Evolutionary conservation across 2,329 filamentous ascomycete species (phyloP), one percentile per base, ranked within the genome.

Genomic region (Colletotrichum sansevieriae): DNA sequence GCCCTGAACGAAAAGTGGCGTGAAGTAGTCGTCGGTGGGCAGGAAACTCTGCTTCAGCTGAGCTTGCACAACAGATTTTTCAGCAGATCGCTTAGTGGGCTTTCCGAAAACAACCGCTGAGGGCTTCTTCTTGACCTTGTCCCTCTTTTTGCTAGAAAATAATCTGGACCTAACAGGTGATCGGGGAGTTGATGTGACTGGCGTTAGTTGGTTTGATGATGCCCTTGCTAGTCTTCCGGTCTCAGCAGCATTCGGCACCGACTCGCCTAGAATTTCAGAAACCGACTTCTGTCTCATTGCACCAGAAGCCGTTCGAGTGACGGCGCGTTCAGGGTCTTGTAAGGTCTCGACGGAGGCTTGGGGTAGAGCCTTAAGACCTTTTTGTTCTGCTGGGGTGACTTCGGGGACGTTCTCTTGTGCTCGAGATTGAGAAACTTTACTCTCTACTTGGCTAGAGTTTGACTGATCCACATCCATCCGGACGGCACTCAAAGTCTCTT

Each of bases 51-150:
- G 79, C 63, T 83, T 83, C 55, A 81, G 77, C 52, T 80, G 79
- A 29, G 75, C 80, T 15, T 81, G 72, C 15, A 83, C 76, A 4
- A 85, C 72, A 22, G 79, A 75, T 51, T 85, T 85, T 41, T 88
- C 86, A 13, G 84, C 79, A 20, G 79, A 73, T 54, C 82, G 83
- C 71, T 83, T 83, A 1, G 82, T 81, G 63, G 89, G 88, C 74
- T 92, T 94, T 3, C 92, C 91, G 76, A 97, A 96, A 0, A 95
- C 85, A 3, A 96, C 93, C 0, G 89, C 92, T 1, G 91, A 93
- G 13, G 91, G 83, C 73, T 91, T 91, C 71, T 85, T 89, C 74
- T 89, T 91, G 58, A 87, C 85, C 71, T 84, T 87, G 37, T 87
- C 83, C 72, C 87, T 89, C 44, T 81, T 81, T 67, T 87, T 85